Evolutionary conservation across 768 basidiomycete species (phyloP), one percentile per base, ranked within the genome.

Genomic region (Neoboletus subvelutipes): DNA sequence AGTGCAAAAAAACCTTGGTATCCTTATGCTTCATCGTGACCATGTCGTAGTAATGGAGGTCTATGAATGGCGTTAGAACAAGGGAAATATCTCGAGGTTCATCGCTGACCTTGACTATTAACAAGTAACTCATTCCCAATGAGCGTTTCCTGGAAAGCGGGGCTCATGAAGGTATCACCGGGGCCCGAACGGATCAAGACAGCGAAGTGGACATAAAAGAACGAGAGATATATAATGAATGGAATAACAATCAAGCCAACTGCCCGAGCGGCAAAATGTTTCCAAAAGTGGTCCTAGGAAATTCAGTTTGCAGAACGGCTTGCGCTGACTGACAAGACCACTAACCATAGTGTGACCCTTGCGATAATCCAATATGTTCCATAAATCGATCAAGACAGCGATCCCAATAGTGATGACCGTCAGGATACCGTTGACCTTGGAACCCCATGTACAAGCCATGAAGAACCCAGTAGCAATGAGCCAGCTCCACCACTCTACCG

Each of bases 151-250:
- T 99, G 97, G 84, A 99, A 99, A 5, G 86, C 87, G 7, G 97
- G 95, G 69, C 90, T 94, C 97, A 98, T 98, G 78, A 98, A 99
- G 39, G 81, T 79, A 67, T 98, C 97, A 6, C 97, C 97, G 33
- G 94, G 83, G 26, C 97, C 97, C 12, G 94, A 94, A 61, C 87
- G 81, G 9, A 78, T 90, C 62, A 98, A 85, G 60, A 98, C 80
- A 28, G 87, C 78, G 67, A 99, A 96, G 73, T 99, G 97, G 26
- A 97, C 75, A 75, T 90, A 99, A 81, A 99, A 99, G 81, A 96
- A 93, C 17, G 88, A 87, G 3, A 98, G 83, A 72, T 99, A 99
- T 49, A 98, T 80, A 54, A 91, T 74, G 64, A 94, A 83, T 5
- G 97, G 97, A n/a, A 96, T 76, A 15, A 88, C 63, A 58, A 99